phyloP scores from a whole-genome alignment of 345 rosid species.

The Eucalyptus dawsonii region DNA sequence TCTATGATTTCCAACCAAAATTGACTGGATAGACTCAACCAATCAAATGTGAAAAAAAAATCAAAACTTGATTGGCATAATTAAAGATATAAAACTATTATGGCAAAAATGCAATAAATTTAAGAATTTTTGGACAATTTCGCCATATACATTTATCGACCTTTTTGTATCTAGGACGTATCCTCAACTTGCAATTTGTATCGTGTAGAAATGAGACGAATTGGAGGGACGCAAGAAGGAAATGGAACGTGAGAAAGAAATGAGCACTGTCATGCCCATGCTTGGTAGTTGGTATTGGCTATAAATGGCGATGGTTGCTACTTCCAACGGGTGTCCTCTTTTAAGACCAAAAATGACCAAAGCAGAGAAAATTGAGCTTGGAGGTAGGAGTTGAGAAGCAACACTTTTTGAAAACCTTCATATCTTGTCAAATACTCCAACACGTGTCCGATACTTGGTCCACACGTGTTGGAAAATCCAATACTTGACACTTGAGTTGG shows the following conservation, averaged over 20 bases:
- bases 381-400: fast-evolving
- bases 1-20: fast-evolving
- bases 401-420: fast-evolving
- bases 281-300: background rate
- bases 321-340: background rate
- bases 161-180: background rate
- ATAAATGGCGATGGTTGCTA: background rate
- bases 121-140: too few relatives aligned
- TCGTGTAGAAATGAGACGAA: background rate
- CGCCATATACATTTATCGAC: background rate
- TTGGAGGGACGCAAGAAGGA: background rate
- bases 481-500: too few relatives aligned
- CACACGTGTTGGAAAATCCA: fast-evolving
- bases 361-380: background rate
- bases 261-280: background rate
- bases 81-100: fast-evolving
- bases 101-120: too few relatives aligned
- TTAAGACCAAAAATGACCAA: background rate
- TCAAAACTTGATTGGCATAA: background rate
- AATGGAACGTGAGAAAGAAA: background rate
- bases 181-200: background rate
- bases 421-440: too few relatives aligned
- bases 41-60: too few relatives aligned
- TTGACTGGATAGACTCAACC: fast-evolving
- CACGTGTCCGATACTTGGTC: fast-evolving